Evolutionary conservation across 2,329 filamentous ascomycete species (phyloP), one percentile per base, ranked within the genome.

Genomic region (Helicocarpus griseus): DNA sequence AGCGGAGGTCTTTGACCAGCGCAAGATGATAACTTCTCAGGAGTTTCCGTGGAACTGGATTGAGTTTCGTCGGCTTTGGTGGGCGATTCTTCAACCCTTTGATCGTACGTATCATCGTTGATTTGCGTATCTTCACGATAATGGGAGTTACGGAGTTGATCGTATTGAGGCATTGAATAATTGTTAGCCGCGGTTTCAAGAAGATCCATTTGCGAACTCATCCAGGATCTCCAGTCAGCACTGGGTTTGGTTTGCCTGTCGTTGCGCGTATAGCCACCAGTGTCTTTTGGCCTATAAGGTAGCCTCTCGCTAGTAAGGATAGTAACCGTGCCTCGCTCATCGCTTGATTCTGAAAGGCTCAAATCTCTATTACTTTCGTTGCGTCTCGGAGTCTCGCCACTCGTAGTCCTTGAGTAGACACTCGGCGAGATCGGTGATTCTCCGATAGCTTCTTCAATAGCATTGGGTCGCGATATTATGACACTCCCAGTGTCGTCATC

Each of bases 331-430:
- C 60, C 60, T 24, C 36, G 39, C 21, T 54, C 50, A 22, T 58
- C 56, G 13, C 53, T 52, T 8, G 54, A 36, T 40, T 58, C 52
- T n/a, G 44, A 49, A 44, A 39, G 21, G 11, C 41, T 13, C 28
- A 40, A 21, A 43, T 51, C 41, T 21, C 13, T 22, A 17, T 41
- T 45, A 28, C 24, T 55, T 26, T 48, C 51, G 14, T 51, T 40
- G 17, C 36, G 48, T 31, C 35, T n/a, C 24, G 58, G 58, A 11
- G 59, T 55, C 44, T 59, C 53, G 17, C 62, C 63, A 46, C 60
- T 58, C 8, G 64, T 64, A 21, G 61, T 63, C 51, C 61, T 57
- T 4, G 66, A 68, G 53, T 68, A 68, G 21, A 67, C 54, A 48
- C 66, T 68, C 11, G 63, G 64, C 26, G 62, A 64, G 46, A 48